phyloP scores from a whole-genome alignment of 768 basidiomycete genomes.

The Cystofilobasidium macerans region DNA sequence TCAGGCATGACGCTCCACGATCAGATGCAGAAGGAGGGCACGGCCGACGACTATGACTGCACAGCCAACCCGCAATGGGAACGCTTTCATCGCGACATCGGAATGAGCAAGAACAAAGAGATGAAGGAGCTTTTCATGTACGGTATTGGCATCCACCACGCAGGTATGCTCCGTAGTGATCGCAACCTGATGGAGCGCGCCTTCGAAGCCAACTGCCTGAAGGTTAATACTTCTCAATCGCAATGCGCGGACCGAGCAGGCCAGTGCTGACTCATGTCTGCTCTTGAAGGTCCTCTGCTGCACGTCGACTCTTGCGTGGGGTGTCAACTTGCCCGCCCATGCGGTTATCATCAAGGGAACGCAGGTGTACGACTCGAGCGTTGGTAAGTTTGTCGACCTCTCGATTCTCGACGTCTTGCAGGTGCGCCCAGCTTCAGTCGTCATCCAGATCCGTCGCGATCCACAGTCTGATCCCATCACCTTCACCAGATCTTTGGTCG shows the following conservation, averaged over 20 bases:
- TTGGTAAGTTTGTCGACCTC: constrained; percentile 81
- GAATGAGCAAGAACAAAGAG: constrained; percentile 80
- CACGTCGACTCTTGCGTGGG: constrained; percentile 97
- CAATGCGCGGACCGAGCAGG: background rate
- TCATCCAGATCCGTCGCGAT: too few relatives aligned
- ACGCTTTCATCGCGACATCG: constrained; percentile 65
- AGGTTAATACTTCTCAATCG: constrained; percentile 46
- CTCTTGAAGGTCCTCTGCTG: constrained; percentile 78
- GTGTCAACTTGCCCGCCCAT: constrained; percentile 96
- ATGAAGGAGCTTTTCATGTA: constrained; percentile 86
- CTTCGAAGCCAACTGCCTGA: constrained; percentile 82
- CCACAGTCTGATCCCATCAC: too few relatives aligned
- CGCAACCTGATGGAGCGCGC: constrained; percentile 89
- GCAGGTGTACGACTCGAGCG: constrained; percentile 82
- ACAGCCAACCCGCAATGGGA: constrained; percentile 66
- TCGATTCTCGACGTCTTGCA: constrained; percentile 86
- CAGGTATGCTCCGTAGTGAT: constrained; percentile 90
- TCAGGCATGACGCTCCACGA: constrained; percentile 72
- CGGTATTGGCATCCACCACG: constrained; percentile 69
- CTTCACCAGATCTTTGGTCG: constrained; percentile 72
- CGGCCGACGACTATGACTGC: constrained; percentile 65
- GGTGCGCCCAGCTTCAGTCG: constrained; percentile 20
- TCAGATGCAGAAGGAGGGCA: constrained; percentile 58
- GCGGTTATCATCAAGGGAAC: constrained; percentile 99
- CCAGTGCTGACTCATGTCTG: background rate